A percentile compares a stretch with the other conserved stretches of the same genome.
phyloP scores from a whole-genome alignment of 192 early-diverging fungal species.

The Coemansia sp. region DNA sequence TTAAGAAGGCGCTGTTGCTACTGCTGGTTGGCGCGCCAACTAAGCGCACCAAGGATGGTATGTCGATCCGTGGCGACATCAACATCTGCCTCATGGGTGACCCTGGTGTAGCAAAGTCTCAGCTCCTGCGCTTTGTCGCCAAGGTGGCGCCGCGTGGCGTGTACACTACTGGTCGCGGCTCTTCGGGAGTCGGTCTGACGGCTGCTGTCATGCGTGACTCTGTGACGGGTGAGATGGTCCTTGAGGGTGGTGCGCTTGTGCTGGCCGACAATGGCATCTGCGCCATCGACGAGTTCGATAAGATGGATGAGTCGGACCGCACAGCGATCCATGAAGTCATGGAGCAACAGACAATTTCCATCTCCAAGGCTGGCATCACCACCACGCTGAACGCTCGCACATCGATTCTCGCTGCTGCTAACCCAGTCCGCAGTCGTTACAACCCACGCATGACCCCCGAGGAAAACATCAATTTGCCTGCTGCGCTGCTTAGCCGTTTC shows the following conservation, averaged over 20 bases:
- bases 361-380: conserved; percentile 97
- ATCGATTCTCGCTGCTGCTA: conserved; percentile 94
- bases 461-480: conserved; percentile 96
- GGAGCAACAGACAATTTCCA: conserved; percentile 99
- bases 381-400: conserved; percentile 95
- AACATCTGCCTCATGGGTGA: conserved; percentile 99
- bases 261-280: conserved; percentile 97
- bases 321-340: conserved; percentile 99
- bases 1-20: conserved; percentile 87
- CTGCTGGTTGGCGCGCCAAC: conserved; percentile 77
- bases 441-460: conserved; percentile 83
- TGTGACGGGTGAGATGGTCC: conserved; percentile 90
- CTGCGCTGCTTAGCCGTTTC: conserved; percentile 89
- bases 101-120: conserved; percentile 97
- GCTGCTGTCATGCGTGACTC: conserved; percentile 92
- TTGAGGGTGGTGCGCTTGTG: conserved; percentile 97
- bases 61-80: conserved; percentile 96
- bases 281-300: conserved; percentile 99
- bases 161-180: conserved; percentile 95
- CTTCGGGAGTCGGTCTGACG: conserved; percentile 94
- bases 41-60: conserved; percentile 84
- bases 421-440: conserved; percentile 95
- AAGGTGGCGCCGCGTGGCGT: conserved; percentile 94
- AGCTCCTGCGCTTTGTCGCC: conserved; percentile 90
- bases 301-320: conserved; percentile 96